A percentile compares a stretch with the other conserved stretches of the same genome.
phyloP scores from a whole-genome alignment of 208 protist species.

The Leishmania lainsoni region DNA sequence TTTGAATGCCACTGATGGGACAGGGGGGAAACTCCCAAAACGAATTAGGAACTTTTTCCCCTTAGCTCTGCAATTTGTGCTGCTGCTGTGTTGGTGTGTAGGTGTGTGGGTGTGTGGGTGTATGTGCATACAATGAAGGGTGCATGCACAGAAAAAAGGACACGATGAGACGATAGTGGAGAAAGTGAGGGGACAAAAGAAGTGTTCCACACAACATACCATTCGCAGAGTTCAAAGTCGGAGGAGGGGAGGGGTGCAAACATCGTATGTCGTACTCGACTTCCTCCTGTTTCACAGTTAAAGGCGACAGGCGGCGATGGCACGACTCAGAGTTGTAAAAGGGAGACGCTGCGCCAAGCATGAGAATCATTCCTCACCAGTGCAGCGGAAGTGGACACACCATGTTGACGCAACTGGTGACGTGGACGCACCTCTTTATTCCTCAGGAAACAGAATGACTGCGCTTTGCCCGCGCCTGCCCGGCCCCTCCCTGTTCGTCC shows the following conservation, averaged over 20 bases:
- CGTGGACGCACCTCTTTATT: not conserved
- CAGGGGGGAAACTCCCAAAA: too few species aligned
- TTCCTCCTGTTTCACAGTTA: not conserved
- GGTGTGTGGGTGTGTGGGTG: too few species aligned
- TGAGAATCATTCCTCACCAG: not conserved
- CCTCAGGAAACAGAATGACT: not conserved
- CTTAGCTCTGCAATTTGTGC: too few species aligned
- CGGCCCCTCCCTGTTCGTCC: not conserved
- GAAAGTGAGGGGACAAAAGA: not conserved
- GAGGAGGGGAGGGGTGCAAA: not conserved
- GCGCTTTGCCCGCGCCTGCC: not conserved
- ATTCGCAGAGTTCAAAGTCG: not conserved
- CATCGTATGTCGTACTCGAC: not conserved
- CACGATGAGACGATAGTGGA: not conserved
- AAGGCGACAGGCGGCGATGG: not conserved
- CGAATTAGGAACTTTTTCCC: too few species aligned
- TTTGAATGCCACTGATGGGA: too few species aligned
- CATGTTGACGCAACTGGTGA: not conserved
- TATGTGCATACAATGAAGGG: too few species aligned
- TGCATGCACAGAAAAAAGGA: too few species aligned
- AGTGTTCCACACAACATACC: not conserved
- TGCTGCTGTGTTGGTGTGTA: too few species aligned
- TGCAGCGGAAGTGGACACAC: not conserved
- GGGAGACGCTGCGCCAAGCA: not conserved
- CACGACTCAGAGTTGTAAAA: not conserved